Base-by-base conservation (phyloP, 139 green algal species). In the Chlamydomonas incerta region DNA sequence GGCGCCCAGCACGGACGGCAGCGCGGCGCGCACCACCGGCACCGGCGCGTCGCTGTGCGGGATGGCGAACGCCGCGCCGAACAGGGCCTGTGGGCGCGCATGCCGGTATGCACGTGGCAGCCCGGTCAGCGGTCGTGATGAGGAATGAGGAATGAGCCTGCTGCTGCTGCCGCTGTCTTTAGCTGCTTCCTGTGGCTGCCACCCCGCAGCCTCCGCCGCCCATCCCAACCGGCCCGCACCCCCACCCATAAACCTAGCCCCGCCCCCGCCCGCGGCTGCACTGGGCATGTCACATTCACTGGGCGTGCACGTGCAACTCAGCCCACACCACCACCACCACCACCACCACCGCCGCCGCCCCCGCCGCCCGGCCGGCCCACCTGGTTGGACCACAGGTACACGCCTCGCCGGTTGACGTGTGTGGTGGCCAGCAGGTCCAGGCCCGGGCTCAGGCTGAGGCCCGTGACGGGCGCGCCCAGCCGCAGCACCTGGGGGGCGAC, bases 361-460 rank as follows among this genome's bases (percentile, higher is more conserved):
- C 28, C 74, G 52, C 20, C 90, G 58, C 23, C 41, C 52, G 15
- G 93, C 60, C 90, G 21, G 37, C 81, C 8, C 20, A 90, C 86
- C 85, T 95, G 91, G 90, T 99, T 99, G 71, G 89, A 87, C 98
- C 98, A 99, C 31, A 99, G 92, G 90, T 98, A 99, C 62, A 99
- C 93, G n/a, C 97, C 98, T 1, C 94, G 91, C 13, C 82, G 81
- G 82, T 95, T 94, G 69, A 93, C 92, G 86, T 99, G 96, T 0
- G 92, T 89, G 28, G 98, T 99, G 80, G 97, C 98, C 58, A 99
- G 94, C 86, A 99, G 83, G 87, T 99, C 97, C 80, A 95, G 91
- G 60, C 68, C 74, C 41, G 95, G 94, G 8, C 93, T 95, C n/a
- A 99, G 92, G 37, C 86, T 92, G 15, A 98, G 85, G 24, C 85